These are phyloP conservation scores for Alternaria gaisen DNA, from an alignment of 2,329 filamentous ascomycete species.

Conservation along the genomic window DNA sequence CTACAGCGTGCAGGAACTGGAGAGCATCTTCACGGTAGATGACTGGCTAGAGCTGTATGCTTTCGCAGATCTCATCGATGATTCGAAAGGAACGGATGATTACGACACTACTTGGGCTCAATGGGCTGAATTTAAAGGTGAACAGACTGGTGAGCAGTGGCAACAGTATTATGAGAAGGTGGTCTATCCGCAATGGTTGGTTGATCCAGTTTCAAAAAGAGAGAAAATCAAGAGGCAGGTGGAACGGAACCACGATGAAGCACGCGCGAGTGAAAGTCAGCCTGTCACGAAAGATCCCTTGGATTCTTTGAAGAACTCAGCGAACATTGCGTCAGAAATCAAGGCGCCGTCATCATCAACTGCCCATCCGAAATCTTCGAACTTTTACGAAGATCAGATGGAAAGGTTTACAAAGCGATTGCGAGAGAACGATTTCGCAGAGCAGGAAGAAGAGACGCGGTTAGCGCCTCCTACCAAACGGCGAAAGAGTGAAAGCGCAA, in stretches of 20 bases:
- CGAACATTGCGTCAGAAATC: slow-evolving; percentile 4
- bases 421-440: slow-evolving; percentile 16
- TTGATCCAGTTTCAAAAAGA: slow-evolving; percentile 36
- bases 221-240: slow-evolving; percentile 31
- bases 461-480: slow-evolving; percentile 25
- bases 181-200: slow-evolving; percentile 43
- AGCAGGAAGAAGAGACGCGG: slow-evolving; percentile 5
- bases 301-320: too few species aligned
- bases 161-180: slow-evolving; percentile 47
- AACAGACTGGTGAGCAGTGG: slow-evolving; percentile 43
- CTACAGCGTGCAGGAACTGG: slow-evolving; percentile 33
- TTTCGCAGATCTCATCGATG: slow-evolving; percentile 33
- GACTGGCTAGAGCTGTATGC: slow-evolving; percentile 48
- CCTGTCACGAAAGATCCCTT: not conserved
- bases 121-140: slow-evolving; percentile 30
- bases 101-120: slow-evolving; percentile 36
- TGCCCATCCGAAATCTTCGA: slow-evolving; percentile 34
- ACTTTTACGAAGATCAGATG: slow-evolving; percentile 31
- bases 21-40: slow-evolving; percentile 29
- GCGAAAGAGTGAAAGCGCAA: slow-evolving; percentile 21
- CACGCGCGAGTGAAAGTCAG: slow-evolving; percentile 15
- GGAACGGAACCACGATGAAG: slow-evolving; percentile 14
- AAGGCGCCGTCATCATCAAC: slow-evolving; percentile 34
- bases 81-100: not conserved
- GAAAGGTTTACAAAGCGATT: slow-evolving; percentile 33